Conservation (phyloP, 768 basidiomycete genomes). For the Fomitopsis serialis region DNA sequence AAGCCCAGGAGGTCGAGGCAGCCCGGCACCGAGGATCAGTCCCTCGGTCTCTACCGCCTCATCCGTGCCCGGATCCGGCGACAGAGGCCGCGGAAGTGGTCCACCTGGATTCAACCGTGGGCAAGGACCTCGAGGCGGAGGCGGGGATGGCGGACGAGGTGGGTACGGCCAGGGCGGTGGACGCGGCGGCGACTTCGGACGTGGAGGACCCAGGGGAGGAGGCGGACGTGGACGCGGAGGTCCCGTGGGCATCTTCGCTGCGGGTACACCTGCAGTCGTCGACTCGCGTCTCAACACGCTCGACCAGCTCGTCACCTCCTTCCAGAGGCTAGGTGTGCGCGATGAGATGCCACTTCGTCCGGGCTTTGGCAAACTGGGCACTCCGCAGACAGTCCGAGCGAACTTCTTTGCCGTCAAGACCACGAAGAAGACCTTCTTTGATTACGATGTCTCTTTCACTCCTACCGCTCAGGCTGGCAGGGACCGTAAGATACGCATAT, state of each 20-base stretch:
- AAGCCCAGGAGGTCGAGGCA: not conserved
- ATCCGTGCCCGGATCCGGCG: slow-evolving; percentile 3
- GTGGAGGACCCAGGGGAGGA: slow-evolving; percentile 4
- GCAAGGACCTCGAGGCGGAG: slow-evolving; percentile 1
- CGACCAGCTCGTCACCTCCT: slow-evolving; percentile 21
- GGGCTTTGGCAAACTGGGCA: slow-evolving; percentile 50
- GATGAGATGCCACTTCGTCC: slow-evolving; percentile 43
- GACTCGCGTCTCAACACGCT: slow-evolving; percentile 8
- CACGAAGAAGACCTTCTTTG: slow-evolving; percentile 41
- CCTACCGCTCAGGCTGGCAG: slow-evolving; percentile 40
- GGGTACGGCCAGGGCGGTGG: slow-evolving; percentile 3
- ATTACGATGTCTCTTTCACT: slow-evolving; percentile 49
- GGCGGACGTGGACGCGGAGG: slow-evolving; percentile 10
- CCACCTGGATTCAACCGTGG: not conserved
- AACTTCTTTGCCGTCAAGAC: slow-evolving; percentile 57
- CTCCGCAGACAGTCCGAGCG: slow-evolving; percentile 43
- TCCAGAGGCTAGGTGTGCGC: slow-evolving; percentile 23
- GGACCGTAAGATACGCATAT: slow-evolving; percentile 43
- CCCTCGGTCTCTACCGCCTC: slow-evolving; percentile 2
- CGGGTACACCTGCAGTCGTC: slow-evolving; percentile 1
- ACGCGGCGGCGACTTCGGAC: not conserved
- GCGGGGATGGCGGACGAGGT: too few relatives aligned
- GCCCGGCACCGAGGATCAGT: slow-evolving; percentile 1
- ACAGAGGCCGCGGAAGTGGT: slow-evolving; percentile 2
- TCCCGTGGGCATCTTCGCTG: slow-evolving; percentile 11